Conservation (phyloP, 139 green algal genomes). For the Nannochloris sp. region DNA sequence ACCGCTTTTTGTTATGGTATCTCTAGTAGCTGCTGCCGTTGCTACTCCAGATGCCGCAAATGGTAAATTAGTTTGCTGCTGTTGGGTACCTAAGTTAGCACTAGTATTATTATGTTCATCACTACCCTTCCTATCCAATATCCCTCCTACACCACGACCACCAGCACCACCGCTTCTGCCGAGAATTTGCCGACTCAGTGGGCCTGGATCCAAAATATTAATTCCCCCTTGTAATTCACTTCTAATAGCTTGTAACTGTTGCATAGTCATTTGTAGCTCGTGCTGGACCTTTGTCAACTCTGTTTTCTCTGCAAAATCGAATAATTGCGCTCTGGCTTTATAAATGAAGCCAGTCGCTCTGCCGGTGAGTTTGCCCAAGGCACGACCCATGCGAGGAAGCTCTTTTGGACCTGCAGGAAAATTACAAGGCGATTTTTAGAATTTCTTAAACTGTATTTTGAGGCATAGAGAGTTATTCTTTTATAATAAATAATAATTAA, state of each 20-base stretch:
- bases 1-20: not conserved
- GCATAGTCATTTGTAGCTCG: constrained; percentile 25
- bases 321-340: constrained; percentile 5
- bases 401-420: constrained; percentile 21
- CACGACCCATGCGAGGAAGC: constrained; percentile 8
- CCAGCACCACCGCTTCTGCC: not conserved
- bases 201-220: constrained; percentile 19
- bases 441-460: too few relatives aligned
- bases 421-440: not conserved
- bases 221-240: constrained; percentile 21
- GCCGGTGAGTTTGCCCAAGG: constrained; percentile 14
- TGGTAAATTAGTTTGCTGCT: not conserved
- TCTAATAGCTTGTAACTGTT: constrained; percentile 27
- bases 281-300: constrained; percentile 26
- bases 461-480: too few relatives aligned
- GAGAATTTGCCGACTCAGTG: too few relatives aligned
- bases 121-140: not conserved
- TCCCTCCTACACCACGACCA: not conserved
- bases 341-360: constrained; percentile 19
- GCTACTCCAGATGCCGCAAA: not conserved
- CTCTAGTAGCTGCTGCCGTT: not conserved
- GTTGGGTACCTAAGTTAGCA: not conserved
- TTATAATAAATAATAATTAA: too few relatives aligned
- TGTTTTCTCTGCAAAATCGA: constrained; percentile 23
- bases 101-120: not conserved